Percentiles rank a stretch among this genome's conserved stretches.
Conservation (phyloP, 495 filamentous ascomycete species). For the Collariella sp. region DNA sequence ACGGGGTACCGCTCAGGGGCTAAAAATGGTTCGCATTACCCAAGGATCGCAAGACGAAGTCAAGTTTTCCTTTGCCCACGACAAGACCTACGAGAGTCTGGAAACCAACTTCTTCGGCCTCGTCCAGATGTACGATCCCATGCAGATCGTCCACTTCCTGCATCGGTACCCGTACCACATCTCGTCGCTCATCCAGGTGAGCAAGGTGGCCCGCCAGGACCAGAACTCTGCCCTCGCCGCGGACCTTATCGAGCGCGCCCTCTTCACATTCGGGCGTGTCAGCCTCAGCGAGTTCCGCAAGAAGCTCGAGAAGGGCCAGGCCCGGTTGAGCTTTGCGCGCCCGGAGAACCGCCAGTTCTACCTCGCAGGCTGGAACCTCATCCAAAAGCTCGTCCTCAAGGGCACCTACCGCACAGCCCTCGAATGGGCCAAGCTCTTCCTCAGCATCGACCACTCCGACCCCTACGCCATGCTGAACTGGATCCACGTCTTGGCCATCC, state of each 20-base stretch:
- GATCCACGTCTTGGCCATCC: constrained; percentile 75
- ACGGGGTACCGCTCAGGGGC: constrained; percentile 63
- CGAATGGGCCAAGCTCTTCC: constrained; percentile 82
- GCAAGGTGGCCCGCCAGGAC: constrained; percentile 83
- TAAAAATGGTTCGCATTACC: constrained; percentile 72
- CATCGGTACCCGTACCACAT: constrained; percentile 66
- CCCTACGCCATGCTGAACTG: constrained; percentile 72
- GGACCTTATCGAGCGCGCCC: constrained; percentile 81
- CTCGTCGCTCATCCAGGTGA: constrained; percentile 85
- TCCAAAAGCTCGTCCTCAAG: constrained; percentile 72
- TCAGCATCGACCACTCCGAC: constrained; percentile 69
- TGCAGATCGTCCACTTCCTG: constrained; percentile 45
- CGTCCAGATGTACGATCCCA: constrained; percentile 75
- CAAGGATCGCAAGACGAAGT: constrained; percentile 37
- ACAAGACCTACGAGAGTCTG: constrained; percentile 61
- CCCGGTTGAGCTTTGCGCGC: constrained; percentile 65
- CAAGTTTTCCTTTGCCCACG: constrained; percentile 70
- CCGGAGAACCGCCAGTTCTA: constrained; percentile 88
- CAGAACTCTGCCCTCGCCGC: constrained; percentile 74
- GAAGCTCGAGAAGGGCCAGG: constrained; percentile 68
- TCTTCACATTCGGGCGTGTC: constrained; percentile 88
- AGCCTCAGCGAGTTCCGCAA: constrained; percentile 68
- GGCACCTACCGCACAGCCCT: constrained; percentile 90
- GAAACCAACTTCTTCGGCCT: constrained; percentile 69
- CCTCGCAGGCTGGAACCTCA: constrained; percentile 82